Evolutionary conservation across 208 protist species (phyloP), one percentile per base, ranked within the genome.

Genomic region (Crithidia mellificae): DNA sequence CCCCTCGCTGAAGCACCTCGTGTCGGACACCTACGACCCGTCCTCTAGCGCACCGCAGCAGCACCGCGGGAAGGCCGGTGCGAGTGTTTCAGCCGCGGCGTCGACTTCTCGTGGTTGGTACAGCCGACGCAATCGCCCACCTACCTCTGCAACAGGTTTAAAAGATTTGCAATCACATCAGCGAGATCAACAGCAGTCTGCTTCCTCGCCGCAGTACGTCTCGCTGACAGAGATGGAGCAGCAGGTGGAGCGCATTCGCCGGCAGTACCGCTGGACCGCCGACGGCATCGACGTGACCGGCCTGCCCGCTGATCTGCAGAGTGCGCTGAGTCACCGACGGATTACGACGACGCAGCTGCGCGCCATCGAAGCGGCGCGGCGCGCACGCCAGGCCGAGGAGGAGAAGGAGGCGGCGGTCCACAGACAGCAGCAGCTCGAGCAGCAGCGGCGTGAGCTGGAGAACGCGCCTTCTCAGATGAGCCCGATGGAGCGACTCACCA

Each of bases 221-320:
- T 59, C 87, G 9, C 53, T 92, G 5, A 74, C 81, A 19, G 73
- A 84, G 57, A 64, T 95, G 65, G 85, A 90, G 64, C 56, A 76
- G 61, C 85, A 93, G 73, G 77, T 95, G 25, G 77, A 82, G 19
- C 55, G 68, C 29, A 62, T 95, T 15, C 77, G 78, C 29, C 59
- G 54, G 19, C 75, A 78, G 39, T 78, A 80, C 47, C 62, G 58
- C 17, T 80, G 73, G 69, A 93, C 87, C 14, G 49, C 61, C 12
- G 87, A 93, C 50, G 90, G 87, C 20, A 96, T 93, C 72, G 85
- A 93, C 54, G 84, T 93, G 22, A 92, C 84, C 3, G 90, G 85
- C 4, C 77, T 96, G 19, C 66, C 72, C 6, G 41, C 54, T 0
- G 81, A 89, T 19, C 67, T 96, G 24, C 85, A 89, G 67, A 56